Evolutionary conservation across 2,329 filamentous ascomycete genomes (phyloP), one percentile per base, ranked within the genome.

Genomic region (Hypoxylon sp.): DNA sequence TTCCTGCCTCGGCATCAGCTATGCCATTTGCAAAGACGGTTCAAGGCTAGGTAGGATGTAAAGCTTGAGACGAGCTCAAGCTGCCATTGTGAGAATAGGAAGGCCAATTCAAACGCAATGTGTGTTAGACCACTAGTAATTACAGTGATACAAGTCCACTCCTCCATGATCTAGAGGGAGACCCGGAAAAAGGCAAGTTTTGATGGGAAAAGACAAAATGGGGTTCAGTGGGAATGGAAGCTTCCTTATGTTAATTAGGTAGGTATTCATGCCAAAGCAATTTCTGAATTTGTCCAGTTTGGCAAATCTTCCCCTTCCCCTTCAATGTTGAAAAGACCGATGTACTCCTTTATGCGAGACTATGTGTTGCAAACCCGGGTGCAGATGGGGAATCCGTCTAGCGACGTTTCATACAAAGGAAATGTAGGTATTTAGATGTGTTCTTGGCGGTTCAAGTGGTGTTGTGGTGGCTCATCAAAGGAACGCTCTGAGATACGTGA

Each of bases 401-500:
- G 61, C 54, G 67, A 69, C 61, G 64, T 32, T 51, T 60, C 29
- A 51, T 39, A 70, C 67, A 70, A 68, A 70, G 67, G 67, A 70
- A 70, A 70, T 67, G 45, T n/a, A n/a, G n/a, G n/a, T 63, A 68
- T 67, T 45, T 65, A 68, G 43, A 61, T 61, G 19, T 25, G 48
- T 61, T 69, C 52, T 67, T 54, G 61, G 39, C 34, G 43, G 34
- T 41, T 47, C 29, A 48, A 34, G 21, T 39, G 23, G 19, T 61
- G 48, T 19, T 43, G 7, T 53, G 52, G 19, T 32, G 46, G 41
- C 41, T 61, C 43, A 30, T 56, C 30, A 43, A 48, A 50, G 25
- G 50, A 37, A 57, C 52, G 32, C 32, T 39, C n/a, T 21, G 27
- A 2, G 14, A 41, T 34, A 45, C 34, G 21, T 60, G 27, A 47